These are phyloP conservation scores for Lasiosphaeria hispida DNA, from an alignment of 495 filamentous ascomycete species.

Conservation along the genomic window DNA sequence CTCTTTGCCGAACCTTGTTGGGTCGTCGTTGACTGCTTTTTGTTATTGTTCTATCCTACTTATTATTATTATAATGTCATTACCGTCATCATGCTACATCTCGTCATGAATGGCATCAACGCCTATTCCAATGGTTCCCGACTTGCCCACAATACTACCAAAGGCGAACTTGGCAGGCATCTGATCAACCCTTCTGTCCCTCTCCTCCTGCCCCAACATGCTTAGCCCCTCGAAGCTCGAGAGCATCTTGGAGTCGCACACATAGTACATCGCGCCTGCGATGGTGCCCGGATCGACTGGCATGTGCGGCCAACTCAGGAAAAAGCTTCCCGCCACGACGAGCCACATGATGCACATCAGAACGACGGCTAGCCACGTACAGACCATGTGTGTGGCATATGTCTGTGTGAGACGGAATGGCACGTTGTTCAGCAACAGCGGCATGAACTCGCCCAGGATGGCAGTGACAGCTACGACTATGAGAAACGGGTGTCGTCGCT, in stretches of 20 bases:
- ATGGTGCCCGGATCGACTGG: constrained; percentile 29
- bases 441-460: constrained; percentile 35
- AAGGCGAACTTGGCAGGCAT: constrained; percentile 18
- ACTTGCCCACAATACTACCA: constrained; percentile 19
- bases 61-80: not conserved
- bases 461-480: constrained; percentile 29
- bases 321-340: constrained; percentile 27
- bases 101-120: constrained; percentile 20
- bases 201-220: constrained; percentile 15
- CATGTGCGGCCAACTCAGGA: constrained; percentile 27
- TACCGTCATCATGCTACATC: not conserved
- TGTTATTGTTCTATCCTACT: too few species aligned
- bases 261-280: constrained; percentile 27
- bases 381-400: constrained; percentile 29
- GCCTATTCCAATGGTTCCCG: constrained; percentile 17
- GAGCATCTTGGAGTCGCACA: constrained; percentile 26
- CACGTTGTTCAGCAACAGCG: constrained; percentile 36
- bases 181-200: constrained; percentile 16
- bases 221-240: constrained; percentile 20
- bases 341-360: constrained; percentile 38
- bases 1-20: too few species aligned
- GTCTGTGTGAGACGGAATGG: constrained; percentile 34
- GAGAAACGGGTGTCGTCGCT: constrained; percentile 28
- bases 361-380: constrained; percentile 31
- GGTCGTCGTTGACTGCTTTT: too few species aligned